Evolutionary conservation across 352 stramenopile species (phyloP).

Genomic region (Globisporangium cylindrosporum): DNA sequence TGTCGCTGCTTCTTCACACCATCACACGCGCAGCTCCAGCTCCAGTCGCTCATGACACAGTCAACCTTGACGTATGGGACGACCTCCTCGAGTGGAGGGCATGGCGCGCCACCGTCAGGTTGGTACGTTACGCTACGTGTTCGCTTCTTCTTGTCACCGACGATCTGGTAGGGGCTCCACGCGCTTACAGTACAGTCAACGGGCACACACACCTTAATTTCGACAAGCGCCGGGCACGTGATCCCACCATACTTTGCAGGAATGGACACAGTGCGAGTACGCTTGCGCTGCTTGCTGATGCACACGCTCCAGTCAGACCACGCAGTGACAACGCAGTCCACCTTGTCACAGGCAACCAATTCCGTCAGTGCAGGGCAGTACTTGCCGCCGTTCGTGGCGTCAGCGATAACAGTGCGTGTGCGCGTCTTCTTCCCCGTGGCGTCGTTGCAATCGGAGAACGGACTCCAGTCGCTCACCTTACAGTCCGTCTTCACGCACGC

Average conservation of each 20-base stretch:
- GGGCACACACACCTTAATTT: constrained; percentile 27
- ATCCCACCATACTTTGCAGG: constrained; percentile 36
- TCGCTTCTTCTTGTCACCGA: constrained; percentile 38
- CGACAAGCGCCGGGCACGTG: constrained; percentile 22
- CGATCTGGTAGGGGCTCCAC: constrained; percentile 34
- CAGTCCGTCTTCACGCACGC: constrained; percentile 27
- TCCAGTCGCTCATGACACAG: constrained; percentile 44
- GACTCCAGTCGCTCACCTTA: constrained; percentile 30
- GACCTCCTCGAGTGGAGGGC: constrained; percentile 40
- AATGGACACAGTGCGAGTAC: constrained; percentile 29
- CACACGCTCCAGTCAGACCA: constrained; percentile 45
- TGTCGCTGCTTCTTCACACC: constrained; percentile 27
- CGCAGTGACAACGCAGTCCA: constrained; percentile 41
- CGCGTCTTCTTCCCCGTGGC: constrained; percentile 36
- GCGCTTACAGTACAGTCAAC: constrained; percentile 43
- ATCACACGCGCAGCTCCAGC: constrained; percentile 33
- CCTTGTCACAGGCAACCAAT: constrained; percentile 29
- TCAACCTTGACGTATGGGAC: constrained; percentile 34
- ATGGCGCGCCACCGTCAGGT: constrained; percentile 39
- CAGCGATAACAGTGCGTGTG: constrained; percentile 38
- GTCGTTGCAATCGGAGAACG: constrained; percentile 33
- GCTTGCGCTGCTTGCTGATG: constrained; percentile 31
- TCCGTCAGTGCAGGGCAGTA: constrained; percentile 30
- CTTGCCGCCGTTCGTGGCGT: constrained; percentile 31
- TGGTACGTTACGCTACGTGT: constrained; percentile 33